A percentile compares a stretch with the other conserved stretches of the same genome.
Evolutionary conservation across 495 filamentous ascomycete genomes (phyloP).

Genomic region (Tuber microsphaerosporum): DNA sequence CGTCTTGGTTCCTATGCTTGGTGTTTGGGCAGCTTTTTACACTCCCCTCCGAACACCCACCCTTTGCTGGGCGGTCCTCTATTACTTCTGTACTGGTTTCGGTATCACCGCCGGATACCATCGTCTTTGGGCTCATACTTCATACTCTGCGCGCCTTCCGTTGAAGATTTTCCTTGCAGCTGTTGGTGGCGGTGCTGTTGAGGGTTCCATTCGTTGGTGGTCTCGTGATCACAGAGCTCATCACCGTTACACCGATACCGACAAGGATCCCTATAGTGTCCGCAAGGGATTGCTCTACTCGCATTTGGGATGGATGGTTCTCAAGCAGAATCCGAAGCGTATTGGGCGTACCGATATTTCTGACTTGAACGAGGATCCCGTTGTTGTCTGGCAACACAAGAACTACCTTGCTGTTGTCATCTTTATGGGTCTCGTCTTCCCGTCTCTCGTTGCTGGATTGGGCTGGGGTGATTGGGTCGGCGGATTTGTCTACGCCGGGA

Average conservation of each 20-base stretch:
- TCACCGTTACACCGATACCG: constrained; percentile 97
- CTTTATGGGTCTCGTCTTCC: constrained; percentile 79
- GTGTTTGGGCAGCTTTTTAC: constrained; percentile 72
- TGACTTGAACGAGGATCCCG: constrained; percentile 88
- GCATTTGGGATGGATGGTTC: constrained; percentile 87
- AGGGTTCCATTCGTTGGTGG: constrained; percentile 98
- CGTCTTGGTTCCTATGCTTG: constrained; percentile 70
- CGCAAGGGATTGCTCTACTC: constrained; percentile 96
- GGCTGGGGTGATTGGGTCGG: constrained; percentile 86
- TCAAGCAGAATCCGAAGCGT: constrained; percentile 89
- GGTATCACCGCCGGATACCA: constrained; percentile 90
- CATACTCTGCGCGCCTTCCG: constrained; percentile 81
- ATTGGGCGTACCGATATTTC: constrained; percentile 95
- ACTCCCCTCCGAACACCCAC: constrained; percentile 71
- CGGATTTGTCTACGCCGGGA: constrained; percentile 90
- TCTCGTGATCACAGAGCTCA: constrained; percentile 91
- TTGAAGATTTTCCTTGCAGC: constrained; percentile 89
- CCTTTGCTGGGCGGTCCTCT: constrained; percentile 68
- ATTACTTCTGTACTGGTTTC: constrained; percentile 87
- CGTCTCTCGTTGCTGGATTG: constrained; percentile 74
- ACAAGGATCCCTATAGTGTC: constrained; percentile 98
- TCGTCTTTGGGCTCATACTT: constrained; percentile 89
- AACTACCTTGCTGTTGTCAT: constrained; percentile 86
- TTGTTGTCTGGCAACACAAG: constrained; percentile 91
- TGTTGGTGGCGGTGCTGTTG: constrained; percentile 87